Conservation (phyloP, 257 asterid species). For the Plectranthus barbatus region DNA sequence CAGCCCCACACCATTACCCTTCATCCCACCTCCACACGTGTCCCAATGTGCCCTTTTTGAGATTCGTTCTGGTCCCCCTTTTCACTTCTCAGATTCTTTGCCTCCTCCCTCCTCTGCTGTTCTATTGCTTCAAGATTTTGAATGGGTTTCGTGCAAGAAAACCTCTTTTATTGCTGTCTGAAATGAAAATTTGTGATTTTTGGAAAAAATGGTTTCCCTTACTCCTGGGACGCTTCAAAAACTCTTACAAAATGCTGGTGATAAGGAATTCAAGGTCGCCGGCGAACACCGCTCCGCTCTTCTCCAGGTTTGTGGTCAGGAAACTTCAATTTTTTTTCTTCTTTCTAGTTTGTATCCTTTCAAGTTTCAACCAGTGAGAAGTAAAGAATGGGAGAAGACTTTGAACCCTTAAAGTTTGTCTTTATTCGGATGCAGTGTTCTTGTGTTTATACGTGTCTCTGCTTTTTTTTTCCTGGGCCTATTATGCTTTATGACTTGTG, state of each 20-base stretch:
- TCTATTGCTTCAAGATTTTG: neutral
- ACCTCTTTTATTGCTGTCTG: neutral
- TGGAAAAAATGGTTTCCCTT: conserved; percentile 55
- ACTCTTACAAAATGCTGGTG: conserved; percentile 62
- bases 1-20: conserved; percentile 3
- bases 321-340: neutral
- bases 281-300: conserved; percentile 93
- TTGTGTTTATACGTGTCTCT: neutral
- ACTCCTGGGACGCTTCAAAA: conserved; percentile 66
- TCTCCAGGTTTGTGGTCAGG: conserved; percentile 51
- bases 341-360: neutral
- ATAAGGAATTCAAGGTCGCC: conserved; percentile 61
- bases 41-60: conserved; percentile 31
- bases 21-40: conserved; percentile 47
- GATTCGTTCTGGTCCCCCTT: conserved; percentile 28
- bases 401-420: too few species aligned
- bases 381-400: neutral
- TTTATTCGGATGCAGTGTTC: neutral
- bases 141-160: neutral
- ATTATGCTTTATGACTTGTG: neutral
- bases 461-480: neutral
- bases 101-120: neutral
- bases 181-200: neutral
- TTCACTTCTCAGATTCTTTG: neutral
- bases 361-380: neutral